Conservation (phyloP, 2,329 filamentous ascomycete genomes). For the Pseudogymnoascus sp. region DNA sequence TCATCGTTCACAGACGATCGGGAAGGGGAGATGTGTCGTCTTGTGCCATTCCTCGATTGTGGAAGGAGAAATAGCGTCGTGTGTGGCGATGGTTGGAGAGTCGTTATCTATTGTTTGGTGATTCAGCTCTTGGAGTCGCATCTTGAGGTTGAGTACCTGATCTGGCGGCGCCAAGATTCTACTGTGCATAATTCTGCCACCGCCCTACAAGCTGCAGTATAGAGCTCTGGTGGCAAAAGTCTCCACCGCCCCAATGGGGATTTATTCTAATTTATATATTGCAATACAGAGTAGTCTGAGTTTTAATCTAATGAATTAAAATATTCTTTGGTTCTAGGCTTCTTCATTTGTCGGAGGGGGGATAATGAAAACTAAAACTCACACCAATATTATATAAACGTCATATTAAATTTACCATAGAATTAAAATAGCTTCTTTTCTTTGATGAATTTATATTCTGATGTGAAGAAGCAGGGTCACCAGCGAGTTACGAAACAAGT, state of each 20-base stretch:
- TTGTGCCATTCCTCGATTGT: constrained; percentile 1
- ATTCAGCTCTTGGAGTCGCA: neutral
- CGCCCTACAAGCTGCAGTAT: neutral
- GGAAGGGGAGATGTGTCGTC: neutral
- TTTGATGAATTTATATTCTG: neutral
- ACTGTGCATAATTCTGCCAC: constrained; percentile 6
- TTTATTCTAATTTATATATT: neutral
- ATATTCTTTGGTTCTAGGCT: neutral
- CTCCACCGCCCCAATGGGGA: neutral
- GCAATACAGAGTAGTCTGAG: neutral
- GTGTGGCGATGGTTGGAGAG: neutral
- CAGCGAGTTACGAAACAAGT: neutral
- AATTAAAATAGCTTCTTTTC: neutral
- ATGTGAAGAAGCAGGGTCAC: neutral
- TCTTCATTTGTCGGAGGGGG: neutral
- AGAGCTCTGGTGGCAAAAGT: neutral
- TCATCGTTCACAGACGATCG: constrained; percentile 8
- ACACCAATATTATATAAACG: neutral
- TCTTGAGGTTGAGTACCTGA: constrained; percentile 10
- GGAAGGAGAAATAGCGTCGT: neutral
- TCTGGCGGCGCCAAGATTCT: constrained; percentile 4
- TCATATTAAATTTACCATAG: neutral
- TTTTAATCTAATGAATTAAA: neutral
- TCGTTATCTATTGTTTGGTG: constrained; percentile 1
- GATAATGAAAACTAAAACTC: neutral